Conservation (phyloP, 176 grass and related monocot species). For the Areca catechu region DNA sequence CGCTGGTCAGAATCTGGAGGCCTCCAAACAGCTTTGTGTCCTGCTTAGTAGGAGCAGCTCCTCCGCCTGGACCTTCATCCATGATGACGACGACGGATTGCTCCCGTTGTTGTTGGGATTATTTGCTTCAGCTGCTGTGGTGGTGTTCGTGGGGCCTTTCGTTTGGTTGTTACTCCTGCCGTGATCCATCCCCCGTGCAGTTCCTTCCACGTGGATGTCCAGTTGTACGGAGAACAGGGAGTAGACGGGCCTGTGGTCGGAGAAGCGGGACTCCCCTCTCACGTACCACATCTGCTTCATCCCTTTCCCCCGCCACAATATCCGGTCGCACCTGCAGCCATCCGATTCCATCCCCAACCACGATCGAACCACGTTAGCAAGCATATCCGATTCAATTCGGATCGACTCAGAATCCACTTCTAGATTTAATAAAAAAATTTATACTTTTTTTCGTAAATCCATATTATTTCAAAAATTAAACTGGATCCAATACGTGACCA, state of each 20-base stretch:
- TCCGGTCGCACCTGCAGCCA: conserved; percentile 83
- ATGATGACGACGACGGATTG: conserved; percentile 3
- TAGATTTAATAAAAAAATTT: too few relatives aligned
- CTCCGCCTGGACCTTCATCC: conserved; percentile 33
- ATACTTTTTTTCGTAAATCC: too few relatives aligned
- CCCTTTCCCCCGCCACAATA: conserved; percentile 79
- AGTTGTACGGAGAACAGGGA: conserved; percentile 53
- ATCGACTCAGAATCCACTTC: too few relatives aligned
- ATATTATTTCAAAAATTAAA: too few relatives aligned
- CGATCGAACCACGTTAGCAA: too few relatives aligned
- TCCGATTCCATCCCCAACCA: background rate
- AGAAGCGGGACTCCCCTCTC: conserved; percentile 73
- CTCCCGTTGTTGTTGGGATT: background rate
- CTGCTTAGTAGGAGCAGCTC: conserved; percentile 31
- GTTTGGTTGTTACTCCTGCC: background rate
- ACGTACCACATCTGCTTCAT: conserved; percentile 64
- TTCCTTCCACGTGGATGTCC: background rate
- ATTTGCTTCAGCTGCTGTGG: background rate
- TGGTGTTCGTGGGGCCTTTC: background rate
- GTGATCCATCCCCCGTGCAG: background rate
- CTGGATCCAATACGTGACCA: too few relatives aligned
- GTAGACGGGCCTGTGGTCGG: conserved; percentile 84
- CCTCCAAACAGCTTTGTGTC: conserved; percentile 29
- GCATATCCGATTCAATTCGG: too few relatives aligned
- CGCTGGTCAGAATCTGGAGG: conserved; percentile 43